Evolutionary conservation across 2,329 filamentous ascomycete genomes (phyloP).

Genomic region (Xylariaceae sp.): DNA sequence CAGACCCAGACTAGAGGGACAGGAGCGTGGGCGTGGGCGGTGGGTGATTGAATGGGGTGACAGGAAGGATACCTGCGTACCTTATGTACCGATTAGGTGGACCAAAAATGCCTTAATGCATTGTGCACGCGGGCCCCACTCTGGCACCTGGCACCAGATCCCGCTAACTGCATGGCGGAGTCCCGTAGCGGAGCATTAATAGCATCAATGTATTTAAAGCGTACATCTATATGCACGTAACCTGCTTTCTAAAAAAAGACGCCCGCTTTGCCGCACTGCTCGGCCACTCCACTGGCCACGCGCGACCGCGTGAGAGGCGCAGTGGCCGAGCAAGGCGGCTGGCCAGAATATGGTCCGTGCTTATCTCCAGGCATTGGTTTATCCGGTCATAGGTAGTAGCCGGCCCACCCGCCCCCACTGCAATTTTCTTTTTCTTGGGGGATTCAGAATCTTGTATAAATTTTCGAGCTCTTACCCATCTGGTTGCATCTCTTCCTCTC

Average conservation of each 20-base stretch:
- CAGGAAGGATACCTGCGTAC: neutral
- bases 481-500: neutral
- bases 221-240: too few relatives aligned
- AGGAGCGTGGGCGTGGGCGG: conserved; percentile 3
- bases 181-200: too few relatives aligned
- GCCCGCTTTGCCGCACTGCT: too few relatives aligned
- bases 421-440: conserved; percentile 14
- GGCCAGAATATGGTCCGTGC: neutral
- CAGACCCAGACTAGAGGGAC: conserved; percentile 9
- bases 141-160: too few relatives aligned
- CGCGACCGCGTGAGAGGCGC: neutral
- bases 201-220: too few relatives aligned
- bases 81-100: neutral
- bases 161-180: neutral
- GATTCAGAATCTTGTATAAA: conserved; percentile 7
- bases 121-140: neutral
- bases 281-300: too few relatives aligned
- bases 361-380: conserved; percentile 2
- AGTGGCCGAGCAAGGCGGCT: neutral
- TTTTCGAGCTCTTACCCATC: neutral
- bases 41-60: conserved; percentile 7
- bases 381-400: conserved; percentile 1
- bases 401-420: neutral
- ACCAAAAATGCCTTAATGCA: neutral
- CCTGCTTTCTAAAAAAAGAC: too few relatives aligned